Percentiles rank a stretch among this genome's conserved stretches.
Evolutionary conservation across 2,329 filamentous ascomycete species (phyloP).

Genomic region (Aspergillus tanneri): DNA sequence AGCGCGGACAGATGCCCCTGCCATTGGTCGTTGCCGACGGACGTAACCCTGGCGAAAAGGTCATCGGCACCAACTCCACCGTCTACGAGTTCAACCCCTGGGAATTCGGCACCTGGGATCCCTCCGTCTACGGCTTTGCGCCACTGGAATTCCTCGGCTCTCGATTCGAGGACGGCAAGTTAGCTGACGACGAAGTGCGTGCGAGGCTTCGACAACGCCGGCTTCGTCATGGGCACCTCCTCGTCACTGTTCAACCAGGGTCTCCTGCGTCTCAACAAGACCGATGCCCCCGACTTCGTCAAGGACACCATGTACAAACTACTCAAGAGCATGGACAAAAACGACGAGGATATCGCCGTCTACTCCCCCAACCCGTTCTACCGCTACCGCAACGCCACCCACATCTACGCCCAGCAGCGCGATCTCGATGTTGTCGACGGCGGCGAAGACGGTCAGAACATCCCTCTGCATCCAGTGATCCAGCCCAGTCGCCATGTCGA

Average conservation of each 20-base stretch:
- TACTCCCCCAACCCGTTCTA: slow-evolving; percentile 74
- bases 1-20: slow-evolving; percentile 63
- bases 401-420: slow-evolving; percentile 52
- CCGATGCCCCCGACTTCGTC: slow-evolving; percentile 50
- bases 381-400: slow-evolving; percentile 59
- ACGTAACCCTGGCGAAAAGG: slow-evolving; percentile 57
- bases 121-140: slow-evolving; percentile 66
- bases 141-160: slow-evolving; percentile 69
- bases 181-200: slow-evolving; percentile 62
- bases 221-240: slow-evolving; percentile 79
- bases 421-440: slow-evolving; percentile 71
- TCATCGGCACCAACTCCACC: slow-evolving; percentile 66
- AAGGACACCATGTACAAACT: slow-evolving; percentile 52
- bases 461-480: slow-evolving; percentile 71
- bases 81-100: slow-evolving; percentile 73
- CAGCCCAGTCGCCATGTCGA: slow-evolving; percentile 67
- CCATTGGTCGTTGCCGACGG: slow-evolving; percentile 69
- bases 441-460: slow-evolving; percentile 71
- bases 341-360: slow-evolving; percentile 68
- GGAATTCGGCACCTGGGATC: slow-evolving; percentile 73
- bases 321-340: slow-evolving; percentile 54
- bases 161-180: slow-evolving; percentile 61
- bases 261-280: slow-evolving; percentile 61
- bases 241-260: slow-evolving; percentile 78
- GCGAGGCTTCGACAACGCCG: slow-evolving; percentile 75